Conservation (phyloP, 129 eudicot species). For the sunflower (Helianthus annuus) region DNA sequence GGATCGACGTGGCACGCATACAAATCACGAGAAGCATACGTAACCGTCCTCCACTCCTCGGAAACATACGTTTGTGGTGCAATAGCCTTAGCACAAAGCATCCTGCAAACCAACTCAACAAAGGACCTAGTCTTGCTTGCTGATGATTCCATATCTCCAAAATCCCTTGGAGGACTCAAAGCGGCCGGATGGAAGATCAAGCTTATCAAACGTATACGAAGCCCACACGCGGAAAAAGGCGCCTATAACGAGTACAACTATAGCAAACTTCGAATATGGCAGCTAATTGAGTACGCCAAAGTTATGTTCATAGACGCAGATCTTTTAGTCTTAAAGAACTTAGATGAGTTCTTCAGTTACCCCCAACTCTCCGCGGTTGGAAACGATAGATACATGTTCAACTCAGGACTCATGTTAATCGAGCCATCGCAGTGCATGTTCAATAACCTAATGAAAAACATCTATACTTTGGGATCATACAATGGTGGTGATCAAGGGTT, state of each 20-base stretch:
- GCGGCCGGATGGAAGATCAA: conserved; percentile 83
- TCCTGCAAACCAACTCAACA: conserved; percentile 58
- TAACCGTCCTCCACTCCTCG: conserved; percentile 72
- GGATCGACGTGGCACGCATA: background rate
- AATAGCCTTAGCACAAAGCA: conserved; percentile 82
- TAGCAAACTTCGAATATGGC: conserved; percentile 86
- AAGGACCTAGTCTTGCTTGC: conserved; percentile 75
- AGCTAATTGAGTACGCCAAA: conserved; percentile 61
- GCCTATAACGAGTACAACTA: conserved; percentile 81
- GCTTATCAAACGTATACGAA: conserved; percentile 60
- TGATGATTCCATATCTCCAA: conserved; percentile 52
- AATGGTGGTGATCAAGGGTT: conserved; percentile 94
- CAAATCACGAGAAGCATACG: conserved; percentile 65
- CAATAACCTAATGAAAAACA: conserved; percentile 47
- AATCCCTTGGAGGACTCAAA: conserved; percentile 44
- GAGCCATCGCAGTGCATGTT: conserved; percentile 81
- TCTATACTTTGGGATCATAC: conserved; percentile 42
- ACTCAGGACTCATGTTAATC: conserved; percentile 65
- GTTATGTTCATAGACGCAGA: conserved; percentile 76
- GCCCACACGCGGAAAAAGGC: conserved; percentile 54
- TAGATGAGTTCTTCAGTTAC: conserved; percentile 52
- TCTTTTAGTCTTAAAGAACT: conserved; percentile 49
- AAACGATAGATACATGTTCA: conserved; percentile 49
- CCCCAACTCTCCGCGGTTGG: conserved; percentile 68
- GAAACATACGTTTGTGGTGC: conserved; percentile 88